Evolutionary conservation across 2,329 filamentous ascomycete species (phyloP).

Genomic region (Zasmidium cellare): DNA sequence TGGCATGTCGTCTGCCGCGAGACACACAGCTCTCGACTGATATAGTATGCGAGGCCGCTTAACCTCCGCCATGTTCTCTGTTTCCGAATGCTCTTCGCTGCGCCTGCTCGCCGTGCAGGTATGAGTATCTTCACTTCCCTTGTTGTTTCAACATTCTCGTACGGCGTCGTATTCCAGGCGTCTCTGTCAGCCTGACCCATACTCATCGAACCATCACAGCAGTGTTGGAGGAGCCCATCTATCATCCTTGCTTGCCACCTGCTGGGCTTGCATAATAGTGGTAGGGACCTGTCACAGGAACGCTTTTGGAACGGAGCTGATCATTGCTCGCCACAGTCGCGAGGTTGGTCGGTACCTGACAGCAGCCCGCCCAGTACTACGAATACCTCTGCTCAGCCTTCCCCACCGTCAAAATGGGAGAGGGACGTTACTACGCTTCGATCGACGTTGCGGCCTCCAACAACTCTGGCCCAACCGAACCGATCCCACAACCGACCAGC

Average conservation of each 20-base stretch:
- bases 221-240: not conserved
- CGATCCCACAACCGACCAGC: not conserved
- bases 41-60: not conserved
- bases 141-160: conserved; percentile 6
- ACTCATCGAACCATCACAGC: not conserved
- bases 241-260: conserved; percentile 4
- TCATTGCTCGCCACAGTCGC: not conserved
- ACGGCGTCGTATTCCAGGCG: not conserved
- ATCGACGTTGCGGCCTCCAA: not conserved
- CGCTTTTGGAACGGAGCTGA: not conserved
- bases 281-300: not conserved
- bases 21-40: not conserved
- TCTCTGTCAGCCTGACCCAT: not conserved
- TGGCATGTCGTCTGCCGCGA: not conserved
- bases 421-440: conserved; percentile 4
- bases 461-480: not conserved
- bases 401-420: not conserved
- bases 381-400: not conserved
- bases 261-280: not conserved
- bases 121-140: not conserved
- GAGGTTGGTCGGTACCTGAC: conserved; percentile 3
- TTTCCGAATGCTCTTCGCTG: not conserved
- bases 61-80: not conserved
- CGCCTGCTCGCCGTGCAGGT: not conserved
- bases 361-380: not conserved